Evolutionary conservation across 1,284 basidiomycete species (phyloP).

Genomic region (Thecaphora frezii): DNA sequence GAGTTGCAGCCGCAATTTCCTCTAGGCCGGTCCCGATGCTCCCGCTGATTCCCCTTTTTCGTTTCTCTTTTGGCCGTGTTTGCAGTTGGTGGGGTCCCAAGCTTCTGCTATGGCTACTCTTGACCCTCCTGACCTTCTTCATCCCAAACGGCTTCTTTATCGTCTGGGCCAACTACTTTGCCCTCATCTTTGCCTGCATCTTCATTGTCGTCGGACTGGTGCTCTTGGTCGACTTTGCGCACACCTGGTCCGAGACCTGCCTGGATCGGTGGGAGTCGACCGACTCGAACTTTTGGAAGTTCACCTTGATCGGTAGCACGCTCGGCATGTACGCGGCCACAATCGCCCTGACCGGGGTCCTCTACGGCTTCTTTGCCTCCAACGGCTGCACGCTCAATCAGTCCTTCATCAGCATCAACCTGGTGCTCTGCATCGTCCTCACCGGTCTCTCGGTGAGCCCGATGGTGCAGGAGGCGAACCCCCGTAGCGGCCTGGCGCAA

Average conservation of each 20-base stretch:
- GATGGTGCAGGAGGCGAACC: slow-evolving; percentile 86
- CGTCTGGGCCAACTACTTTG: slow-evolving; percentile 90
- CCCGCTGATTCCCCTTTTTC: neutral
- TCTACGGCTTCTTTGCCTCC: slow-evolving; percentile 89
- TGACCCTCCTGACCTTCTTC: slow-evolving; percentile 81
- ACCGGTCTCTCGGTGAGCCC: slow-evolving; percentile 84
- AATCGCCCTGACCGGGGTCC: slow-evolving; percentile 79
- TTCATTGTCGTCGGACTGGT: slow-evolving; percentile 96
- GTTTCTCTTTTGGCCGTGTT: slow-evolving; percentile 1
- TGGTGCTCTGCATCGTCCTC: slow-evolving; percentile 76
- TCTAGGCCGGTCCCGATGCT: slow-evolving; percentile 61
- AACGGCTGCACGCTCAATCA: slow-evolving; percentile 84
- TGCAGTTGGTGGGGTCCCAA: slow-evolving; percentile 93
- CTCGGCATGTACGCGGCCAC: slow-evolving; percentile 80
- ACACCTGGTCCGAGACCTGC: slow-evolving; percentile 96
- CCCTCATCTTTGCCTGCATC: slow-evolving; percentile 84
- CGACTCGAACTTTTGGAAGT: slow-evolving; percentile 87
- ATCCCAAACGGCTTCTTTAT: slow-evolving; percentile 93
- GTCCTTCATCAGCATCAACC: slow-evolving; percentile 94
- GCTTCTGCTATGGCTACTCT: slow-evolving; percentile 77
- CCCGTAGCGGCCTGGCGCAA: slow-evolving; percentile 91
- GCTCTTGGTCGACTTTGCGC: slow-evolving; percentile 96
- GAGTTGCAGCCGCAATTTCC: no score
- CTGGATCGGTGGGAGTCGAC: slow-evolving; percentile 91
- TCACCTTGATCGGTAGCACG: slow-evolving; percentile 91